phyloP scores from a whole-genome alignment of 176 grass and related monocot genomes.

The Thinopyrum elongatum region DNA sequence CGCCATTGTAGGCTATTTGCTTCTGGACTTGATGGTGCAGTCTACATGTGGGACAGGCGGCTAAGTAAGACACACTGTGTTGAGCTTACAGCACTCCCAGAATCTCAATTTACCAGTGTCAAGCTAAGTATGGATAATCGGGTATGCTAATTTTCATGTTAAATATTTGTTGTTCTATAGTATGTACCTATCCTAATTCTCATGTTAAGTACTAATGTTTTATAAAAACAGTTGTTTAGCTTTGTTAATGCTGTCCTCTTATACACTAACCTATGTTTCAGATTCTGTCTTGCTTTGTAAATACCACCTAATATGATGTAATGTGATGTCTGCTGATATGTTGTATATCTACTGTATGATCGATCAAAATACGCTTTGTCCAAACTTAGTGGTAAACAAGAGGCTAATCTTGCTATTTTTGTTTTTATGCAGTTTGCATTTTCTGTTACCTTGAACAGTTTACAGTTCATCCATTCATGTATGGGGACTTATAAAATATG shows the following conservation, averaged over 20 bases:
- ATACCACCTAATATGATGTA: background rate
- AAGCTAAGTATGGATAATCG: conserved; percentile 66
- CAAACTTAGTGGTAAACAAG: conserved; percentile 1
- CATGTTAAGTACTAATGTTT: background rate
- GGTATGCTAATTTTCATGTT: conserved; percentile 39
- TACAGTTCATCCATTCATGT: background rate
- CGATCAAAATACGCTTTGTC: background rate
- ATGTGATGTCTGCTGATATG: background rate
- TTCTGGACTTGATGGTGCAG: conserved; percentile 65
- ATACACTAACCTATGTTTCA: background rate
- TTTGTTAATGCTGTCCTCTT: background rate
- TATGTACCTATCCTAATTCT: conserved; percentile 7
- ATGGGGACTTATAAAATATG: conserved; percentile 1
- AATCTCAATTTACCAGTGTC: conserved; percentile 75
- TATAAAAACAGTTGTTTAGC: background rate
- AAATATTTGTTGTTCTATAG: background rate
- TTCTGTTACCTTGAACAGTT: background rate
- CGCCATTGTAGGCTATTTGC: conserved; percentile 69
- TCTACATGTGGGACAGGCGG: conserved; percentile 92
- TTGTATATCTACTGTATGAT: conserved; percentile 4
- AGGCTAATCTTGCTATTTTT: background rate
- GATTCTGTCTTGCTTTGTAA: background rate
- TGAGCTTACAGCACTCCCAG: conserved; percentile 56
- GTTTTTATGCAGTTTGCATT: background rate
- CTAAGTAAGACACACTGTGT: conserved; percentile 63